Percentiles rank a stretch among this genome's conserved stretches.
Conservation (phyloP, 129 eudicot genomes). For the Lactuca saligna region DNA sequence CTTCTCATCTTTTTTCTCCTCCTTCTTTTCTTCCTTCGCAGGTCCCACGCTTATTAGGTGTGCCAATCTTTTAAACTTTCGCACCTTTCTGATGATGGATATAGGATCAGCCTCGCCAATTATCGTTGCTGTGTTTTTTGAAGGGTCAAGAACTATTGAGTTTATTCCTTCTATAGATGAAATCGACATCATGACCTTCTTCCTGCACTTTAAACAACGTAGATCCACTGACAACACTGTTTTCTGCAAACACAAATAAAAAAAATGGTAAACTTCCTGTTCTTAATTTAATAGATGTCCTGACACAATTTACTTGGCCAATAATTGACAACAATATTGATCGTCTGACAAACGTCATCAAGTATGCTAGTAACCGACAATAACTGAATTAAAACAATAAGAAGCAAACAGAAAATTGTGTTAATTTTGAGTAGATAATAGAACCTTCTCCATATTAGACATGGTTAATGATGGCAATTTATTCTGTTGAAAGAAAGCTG, state of each 20-base stretch:
- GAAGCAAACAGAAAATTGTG: conserved; percentile 8
- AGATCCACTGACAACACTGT: conserved; percentile 64
- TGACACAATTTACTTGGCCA: conserved; percentile 13
- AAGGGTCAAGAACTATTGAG: conserved; percentile 53
- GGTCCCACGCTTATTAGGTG: conserved; percentile 49
- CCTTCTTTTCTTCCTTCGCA: conserved; percentile 51
- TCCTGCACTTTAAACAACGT: conserved; percentile 53
- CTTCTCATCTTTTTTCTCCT: conserved; percentile 31
- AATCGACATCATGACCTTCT: conserved; percentile 53
- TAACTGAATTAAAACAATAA: neutral
- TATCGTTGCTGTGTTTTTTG: conserved; percentile 50
- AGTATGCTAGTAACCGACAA: too few relatives aligned
- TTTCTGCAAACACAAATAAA: conserved; percentile 47
- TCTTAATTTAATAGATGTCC: neutral
- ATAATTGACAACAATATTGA: conserved; percentile 1
- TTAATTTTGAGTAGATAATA: conserved; percentile 19
- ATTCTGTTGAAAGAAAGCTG: conserved; percentile 3
- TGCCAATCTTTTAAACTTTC: conserved; percentile 46
- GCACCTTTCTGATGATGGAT: conserved; percentile 45
- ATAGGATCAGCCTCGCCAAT: conserved; percentile 67
- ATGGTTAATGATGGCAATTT: conserved; percentile 27
- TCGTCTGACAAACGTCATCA: neutral
- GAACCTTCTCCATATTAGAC: conserved; percentile 40
- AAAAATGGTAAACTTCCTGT: neutral
- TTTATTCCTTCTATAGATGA: conserved; percentile 48